phyloP scores from a whole-genome alignment of 306 rosid genomes.

The Pueraria montana region DNA sequence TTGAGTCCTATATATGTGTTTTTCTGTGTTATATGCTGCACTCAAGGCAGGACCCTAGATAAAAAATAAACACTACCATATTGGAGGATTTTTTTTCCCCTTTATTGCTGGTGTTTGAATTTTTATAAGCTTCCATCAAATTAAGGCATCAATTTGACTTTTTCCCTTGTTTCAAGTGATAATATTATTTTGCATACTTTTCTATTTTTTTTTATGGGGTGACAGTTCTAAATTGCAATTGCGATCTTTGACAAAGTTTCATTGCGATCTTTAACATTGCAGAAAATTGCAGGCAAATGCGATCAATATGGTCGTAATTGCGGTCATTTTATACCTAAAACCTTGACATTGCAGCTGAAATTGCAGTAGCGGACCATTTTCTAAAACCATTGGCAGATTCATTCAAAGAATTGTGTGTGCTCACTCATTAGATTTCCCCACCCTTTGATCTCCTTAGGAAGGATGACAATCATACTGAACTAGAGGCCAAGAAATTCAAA shows the following conservation, averaged over 20 bases:
- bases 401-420: conserved; percentile 4
- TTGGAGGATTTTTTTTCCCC: not conserved
- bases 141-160: conserved; percentile 7
- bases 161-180: not conserved
- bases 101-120: not conserved
- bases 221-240: not conserved
- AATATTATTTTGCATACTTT: not conserved
- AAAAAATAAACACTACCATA: conserved; percentile 7
- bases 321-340: not conserved
- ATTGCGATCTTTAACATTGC: not conserved
- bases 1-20: not conserved
- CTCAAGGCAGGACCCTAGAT: not conserved
- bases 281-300: not conserved
- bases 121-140: conserved; percentile 21
- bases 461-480: too few relatives aligned
- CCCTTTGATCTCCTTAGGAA: not conserved
- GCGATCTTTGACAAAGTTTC: too few relatives aligned
- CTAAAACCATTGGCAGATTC: not conserved
- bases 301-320: not conserved
- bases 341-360: not conserved
- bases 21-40: conserved; percentile 26
- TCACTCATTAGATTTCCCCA: not conserved
- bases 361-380: not conserved
- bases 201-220: not conserved
- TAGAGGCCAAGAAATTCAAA: conserved; percentile 2